These are phyloP conservation scores for Coemansia sp. DNA, from an alignment of 192 early-diverging fungal genomes.

Conservation along the genomic window DNA sequence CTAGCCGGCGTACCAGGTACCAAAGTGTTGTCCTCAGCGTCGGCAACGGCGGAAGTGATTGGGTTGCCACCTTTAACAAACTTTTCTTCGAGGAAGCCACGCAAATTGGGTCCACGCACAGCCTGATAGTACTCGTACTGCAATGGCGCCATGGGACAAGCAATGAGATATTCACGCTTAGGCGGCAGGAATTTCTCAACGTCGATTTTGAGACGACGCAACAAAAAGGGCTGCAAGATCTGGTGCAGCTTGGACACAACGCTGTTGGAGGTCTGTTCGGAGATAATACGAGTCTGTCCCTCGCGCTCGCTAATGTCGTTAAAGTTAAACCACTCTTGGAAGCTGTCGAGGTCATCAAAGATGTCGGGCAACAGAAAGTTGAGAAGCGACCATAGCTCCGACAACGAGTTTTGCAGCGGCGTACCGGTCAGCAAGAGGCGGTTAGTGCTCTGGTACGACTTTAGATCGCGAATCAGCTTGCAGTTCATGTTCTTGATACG, in stretches of 20 bases:
- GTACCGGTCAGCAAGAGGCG: slow-evolving; percentile 90
- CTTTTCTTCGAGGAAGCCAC: slow-evolving; percentile 56
- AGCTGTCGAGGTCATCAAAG: slow-evolving; percentile 84
- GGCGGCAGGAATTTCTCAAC: slow-evolving; percentile 86
- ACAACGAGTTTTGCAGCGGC: slow-evolving; percentile 90
- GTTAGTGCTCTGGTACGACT: slow-evolving; percentile 80
- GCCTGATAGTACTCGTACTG: slow-evolving; percentile 77
- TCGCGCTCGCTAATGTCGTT: slow-evolving; percentile 66
- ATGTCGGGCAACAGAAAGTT: slow-evolving; percentile 96
- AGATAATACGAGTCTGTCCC: slow-evolving; percentile 63
- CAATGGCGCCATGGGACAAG: slow-evolving; percentile 67
- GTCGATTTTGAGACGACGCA: slow-evolving; percentile 64
- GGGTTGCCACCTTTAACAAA: not conserved
- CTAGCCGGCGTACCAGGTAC: slow-evolving; percentile 28
- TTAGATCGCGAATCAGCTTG: slow-evolving; percentile 83
- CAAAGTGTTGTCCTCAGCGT: slow-evolving; percentile 14
- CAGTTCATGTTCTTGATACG: slow-evolving; percentile 96
- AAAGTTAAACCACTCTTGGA: slow-evolving; percentile 86
- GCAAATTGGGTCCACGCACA: slow-evolving; percentile 59
- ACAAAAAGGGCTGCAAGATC: slow-evolving; percentile 75
- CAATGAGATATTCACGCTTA: slow-evolving; percentile 87
- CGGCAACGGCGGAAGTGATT: not conserved
- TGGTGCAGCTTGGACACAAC: slow-evolving; percentile 82
- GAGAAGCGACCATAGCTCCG: slow-evolving; percentile 93
- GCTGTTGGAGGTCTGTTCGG: slow-evolving; percentile 63